phyloP scores from a whole-genome alignment of 2,329 filamentous ascomycete species.

The Incumbomyces delicatus region DNA sequence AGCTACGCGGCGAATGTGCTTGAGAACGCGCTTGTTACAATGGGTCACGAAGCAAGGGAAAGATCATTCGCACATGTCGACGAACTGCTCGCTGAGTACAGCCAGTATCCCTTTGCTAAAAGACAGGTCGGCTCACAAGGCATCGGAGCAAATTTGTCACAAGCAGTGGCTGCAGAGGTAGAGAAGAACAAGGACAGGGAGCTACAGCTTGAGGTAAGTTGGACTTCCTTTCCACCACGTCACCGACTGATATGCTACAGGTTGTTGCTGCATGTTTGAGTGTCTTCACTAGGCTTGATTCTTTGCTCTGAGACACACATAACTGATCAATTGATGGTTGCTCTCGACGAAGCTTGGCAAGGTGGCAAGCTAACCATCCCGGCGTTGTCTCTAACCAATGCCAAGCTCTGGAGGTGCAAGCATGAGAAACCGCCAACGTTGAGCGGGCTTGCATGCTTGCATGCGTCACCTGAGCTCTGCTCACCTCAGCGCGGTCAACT shows the following conservation, averaged over 20 bases:
- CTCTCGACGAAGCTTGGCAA: neutral
- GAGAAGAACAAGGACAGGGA: slow-evolving; percentile 84
- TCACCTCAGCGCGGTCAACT: too few species aligned
- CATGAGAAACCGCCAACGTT: too few species aligned
- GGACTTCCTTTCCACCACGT: neutral
- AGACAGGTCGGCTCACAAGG: slow-evolving; percentile 66
- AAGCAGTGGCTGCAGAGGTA: slow-evolving; percentile 79
- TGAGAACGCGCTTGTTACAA: slow-evolving; percentile 88
- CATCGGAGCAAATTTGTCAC: slow-evolving; percentile 84
- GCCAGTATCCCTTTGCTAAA: slow-evolving; percentile 91
- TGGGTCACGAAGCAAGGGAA: slow-evolving; percentile 89
- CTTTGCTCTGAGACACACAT: slow-evolving; percentile 57
- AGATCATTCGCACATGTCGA: slow-evolving; percentile 94
- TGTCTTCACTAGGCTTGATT: slow-evolving; percentile 96
- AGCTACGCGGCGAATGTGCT: slow-evolving; percentile 96
- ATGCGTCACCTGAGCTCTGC: too few species aligned
- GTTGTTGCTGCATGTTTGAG: slow-evolving; percentile 89
- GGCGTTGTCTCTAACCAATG: too few species aligned
- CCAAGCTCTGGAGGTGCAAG: too few species aligned
- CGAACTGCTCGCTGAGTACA: slow-evolving; percentile 89
- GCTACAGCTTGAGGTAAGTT: slow-evolving; percentile 78
- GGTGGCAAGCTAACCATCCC: neutral
- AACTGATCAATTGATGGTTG: neutral
- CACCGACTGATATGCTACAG: slow-evolving; percentile 26
- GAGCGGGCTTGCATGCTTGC: too few species aligned